These are phyloP conservation scores for Massariosphaeria phaeospora DNA, from an alignment of 495 filamentous ascomycete genomes.

Conservation along the genomic window DNA sequence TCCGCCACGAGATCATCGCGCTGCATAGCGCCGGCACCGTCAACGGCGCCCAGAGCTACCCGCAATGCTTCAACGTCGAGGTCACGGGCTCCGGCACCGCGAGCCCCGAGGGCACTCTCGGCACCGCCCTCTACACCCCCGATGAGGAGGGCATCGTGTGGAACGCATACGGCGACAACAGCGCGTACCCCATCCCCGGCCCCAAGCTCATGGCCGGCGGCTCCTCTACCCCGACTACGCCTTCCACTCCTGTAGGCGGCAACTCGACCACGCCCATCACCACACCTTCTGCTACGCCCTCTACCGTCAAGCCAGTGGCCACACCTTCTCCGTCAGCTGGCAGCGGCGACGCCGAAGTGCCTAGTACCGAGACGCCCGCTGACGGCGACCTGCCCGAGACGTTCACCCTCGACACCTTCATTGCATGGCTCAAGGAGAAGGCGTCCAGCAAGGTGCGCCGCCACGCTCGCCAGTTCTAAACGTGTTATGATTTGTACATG, in stretches of 20 bases:
- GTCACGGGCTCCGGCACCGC: slow-evolving; percentile 20
- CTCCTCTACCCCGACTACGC: not conserved
- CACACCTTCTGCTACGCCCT: slow-evolving; percentile 1
- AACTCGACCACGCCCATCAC: slow-evolving; percentile 1
- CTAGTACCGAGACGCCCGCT: not conserved
- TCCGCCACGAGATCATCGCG: slow-evolving; percentile 32
- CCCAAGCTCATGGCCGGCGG: slow-evolving; percentile 13
- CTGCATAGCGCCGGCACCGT: slow-evolving; percentile 13
- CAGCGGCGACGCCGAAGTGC: not conserved
- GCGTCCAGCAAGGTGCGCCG: not conserved
- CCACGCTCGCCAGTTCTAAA: slow-evolving; percentile 2
- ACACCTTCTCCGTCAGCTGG: not conserved
- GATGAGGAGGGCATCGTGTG: slow-evolving; percentile 22
- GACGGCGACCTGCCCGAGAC: not conserved
- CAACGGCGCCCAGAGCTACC: slow-evolving; percentile 30
- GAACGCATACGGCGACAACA: slow-evolving; percentile 18
- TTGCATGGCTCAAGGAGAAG: not conserved
- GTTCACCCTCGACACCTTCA: slow-evolving; percentile 10
- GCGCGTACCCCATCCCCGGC: slow-evolving; percentile 24
- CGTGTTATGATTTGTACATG: not conserved
- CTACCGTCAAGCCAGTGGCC: not conserved
- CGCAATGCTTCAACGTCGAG: slow-evolving; percentile 29
- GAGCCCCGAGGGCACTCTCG: slow-evolving; percentile 14
- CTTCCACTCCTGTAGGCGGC: not conserved
- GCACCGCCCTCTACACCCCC: slow-evolving; percentile 14